Base-by-base conservation (phyloP, 208 protist genomes). In the Spironucleus salmonicida region DNA sequence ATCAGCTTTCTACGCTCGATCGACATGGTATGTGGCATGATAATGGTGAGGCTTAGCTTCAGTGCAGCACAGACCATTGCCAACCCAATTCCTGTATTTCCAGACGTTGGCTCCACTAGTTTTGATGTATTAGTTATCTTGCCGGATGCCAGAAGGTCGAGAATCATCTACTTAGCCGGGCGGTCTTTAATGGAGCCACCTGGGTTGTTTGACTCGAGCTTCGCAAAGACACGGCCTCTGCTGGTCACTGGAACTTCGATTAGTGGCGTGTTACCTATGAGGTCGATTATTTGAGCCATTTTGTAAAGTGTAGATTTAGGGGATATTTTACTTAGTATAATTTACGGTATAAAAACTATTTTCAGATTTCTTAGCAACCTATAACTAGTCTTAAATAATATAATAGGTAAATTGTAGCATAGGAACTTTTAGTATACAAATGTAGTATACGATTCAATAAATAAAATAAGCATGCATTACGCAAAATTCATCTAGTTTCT, bases 71-170 rank as follows among this genome's bases (percentile, higher is more conserved):
- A 71, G 1, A 82, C 75, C 49, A 83, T 75, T 26, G 80, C 80
- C 30, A 82, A 62, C 9, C 23, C 80, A 69, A 83, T 83, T 13
- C 80, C 80, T 11, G 80, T 83, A 62, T 83, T 83, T 1, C 80
- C 80, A 1, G 74, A 79, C 30, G 80, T 83, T 15, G 79, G 79
- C 78, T 83, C 80, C 29, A 83, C 53, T 57, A 83, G 35, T 32
- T 41, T 80, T 0, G 76, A 71, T 38, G 34, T 40, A 57, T 76
- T 79, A 32, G 0, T 81, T 53, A 81, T 71, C 35, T 57, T 77
- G 1, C 78, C 78, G 26, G 40, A 34, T 62, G 75, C 71, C 79
- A 82, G 78, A 2, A 76, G 76, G 59, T 74, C 78, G 0, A 27
- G 30, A 74, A 83, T 80, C 80, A 83, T 83, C 2, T 34, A 40